Evolutionary conservation across 2,329 filamentous ascomycete species (phyloP), one percentile per base, ranked within the genome.

Genomic region (Neonectria faginata): DNA sequence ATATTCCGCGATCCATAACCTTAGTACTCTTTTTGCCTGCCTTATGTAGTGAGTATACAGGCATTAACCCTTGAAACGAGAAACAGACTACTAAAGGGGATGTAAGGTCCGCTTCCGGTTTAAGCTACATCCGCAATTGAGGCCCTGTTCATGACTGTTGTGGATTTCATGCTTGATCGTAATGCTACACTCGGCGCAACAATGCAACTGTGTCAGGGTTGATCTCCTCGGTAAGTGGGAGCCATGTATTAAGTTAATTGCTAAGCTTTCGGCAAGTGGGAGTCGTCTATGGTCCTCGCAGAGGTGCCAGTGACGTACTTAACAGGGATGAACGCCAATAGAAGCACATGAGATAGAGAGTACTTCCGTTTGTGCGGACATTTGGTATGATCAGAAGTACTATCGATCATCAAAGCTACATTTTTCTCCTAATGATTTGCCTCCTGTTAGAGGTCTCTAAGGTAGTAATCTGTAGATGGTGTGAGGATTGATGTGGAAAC

Each of bases 261-360:
- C 44, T 22, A 47, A 47, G 44, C 44, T 2, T 47, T 47, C 44
- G 44, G 44, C 2, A 47, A 47, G 44, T 47, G 22, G 44, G 44
- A 27, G 44, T 27, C 22, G 20, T 47, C 20, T 27, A 16, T 47
- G 25, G 25, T 25, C 25, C 25, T 4, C 3, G 25, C 25, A 6
- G 5, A 25, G 25, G 25, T 25, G 25, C 25, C 25, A 6, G 25
- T 25, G 25, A 25, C 25, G 25, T 25, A 25, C 25, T 25, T 25
- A 25, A 6, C 25, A 25, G 25, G 25, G 25, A 25, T 25, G 5
- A 25, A 25, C 6, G 25, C 25, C 25, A 25, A 25, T 25, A 25
- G 25, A 25, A 25, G 25, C 5, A 25, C 5, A 25, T 6, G 25
- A 6, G 5, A 25, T 25, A 25, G 25, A 25, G 5, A 25, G 25